These are phyloP conservation scores for Terfezia claveryi DNA, from an alignment of 495 filamentous ascomycete genomes.

Conservation along the genomic window DNA sequence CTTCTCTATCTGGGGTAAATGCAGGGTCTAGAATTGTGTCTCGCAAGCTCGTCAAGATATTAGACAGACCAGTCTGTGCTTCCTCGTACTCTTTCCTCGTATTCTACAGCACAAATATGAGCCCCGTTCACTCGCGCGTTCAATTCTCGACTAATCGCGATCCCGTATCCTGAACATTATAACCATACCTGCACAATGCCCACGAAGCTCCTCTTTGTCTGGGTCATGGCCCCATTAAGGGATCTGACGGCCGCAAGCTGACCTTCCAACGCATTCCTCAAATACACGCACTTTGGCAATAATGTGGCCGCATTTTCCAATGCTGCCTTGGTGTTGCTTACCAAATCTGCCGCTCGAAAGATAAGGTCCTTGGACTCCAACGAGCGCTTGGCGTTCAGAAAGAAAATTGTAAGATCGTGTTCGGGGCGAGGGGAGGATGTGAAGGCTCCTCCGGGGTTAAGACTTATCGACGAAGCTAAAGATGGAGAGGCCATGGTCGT, in stretches of 20 bases:
- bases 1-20: constrained; percentile 47
- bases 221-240: constrained; percentile 36
- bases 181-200: constrained; percentile 27
- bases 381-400: constrained; percentile 74
- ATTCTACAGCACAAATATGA: constrained; percentile 15
- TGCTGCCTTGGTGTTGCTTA: constrained; percentile 47
- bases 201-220: constrained; percentile 11
- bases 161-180: too few relatives aligned
- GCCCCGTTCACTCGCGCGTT: too few relatives aligned
- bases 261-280: constrained; percentile 47
- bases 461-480: not conserved
- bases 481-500: not conserved
- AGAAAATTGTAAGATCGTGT: constrained; percentile 17
- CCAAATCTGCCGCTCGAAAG: constrained; percentile 69
- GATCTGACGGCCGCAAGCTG: constrained; percentile 47
- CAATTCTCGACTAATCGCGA: too few relatives aligned
- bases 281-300: constrained; percentile 52
- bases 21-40: constrained; percentile 50
- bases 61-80: constrained; percentile 45
- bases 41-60: constrained; percentile 46
- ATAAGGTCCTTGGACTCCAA: constrained; percentile 71
- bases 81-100: constrained; percentile 51
- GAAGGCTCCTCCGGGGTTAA: not conserved
- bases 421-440: not conserved
- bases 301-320: constrained; percentile 65